phyloP scores from a whole-genome alignment of 2,329 filamentous ascomycete species.

The Drechslerella stenobrocha region DNA sequence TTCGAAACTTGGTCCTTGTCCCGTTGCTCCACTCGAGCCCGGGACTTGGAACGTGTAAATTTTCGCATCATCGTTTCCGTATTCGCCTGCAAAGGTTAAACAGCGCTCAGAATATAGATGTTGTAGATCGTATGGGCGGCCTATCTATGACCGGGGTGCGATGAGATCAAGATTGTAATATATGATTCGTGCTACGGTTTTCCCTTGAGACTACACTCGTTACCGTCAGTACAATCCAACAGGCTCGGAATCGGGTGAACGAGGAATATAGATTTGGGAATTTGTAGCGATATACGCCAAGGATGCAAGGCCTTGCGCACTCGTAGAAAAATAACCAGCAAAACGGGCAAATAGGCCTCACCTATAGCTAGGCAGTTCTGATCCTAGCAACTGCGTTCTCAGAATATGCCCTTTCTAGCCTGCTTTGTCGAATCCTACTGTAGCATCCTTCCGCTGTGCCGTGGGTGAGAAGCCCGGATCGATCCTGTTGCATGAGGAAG shows the following conservation, averaged over 20 bases:
- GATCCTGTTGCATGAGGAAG: slow-evolving; percentile 33
- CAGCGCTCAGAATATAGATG: too few species aligned
- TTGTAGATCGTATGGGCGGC: too few species aligned
- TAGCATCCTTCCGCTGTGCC: slow-evolving; percentile 32
- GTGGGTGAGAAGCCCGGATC: slow-evolving; percentile 13
- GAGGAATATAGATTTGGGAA: background rate
- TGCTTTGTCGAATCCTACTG: slow-evolving; percentile 11
- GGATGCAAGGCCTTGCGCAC: background rate
- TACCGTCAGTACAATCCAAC: slow-evolving; percentile 1
- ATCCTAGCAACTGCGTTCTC: slow-evolving; percentile 3
- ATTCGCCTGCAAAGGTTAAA: background rate
- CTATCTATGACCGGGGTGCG: too few species aligned
- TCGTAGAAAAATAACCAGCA: background rate
- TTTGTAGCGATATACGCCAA: slow-evolving; percentile 2
- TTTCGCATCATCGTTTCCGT: slow-evolving; percentile 23
- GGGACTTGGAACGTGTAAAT: slow-evolving; percentile 33
- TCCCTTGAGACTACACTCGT: too few species aligned
- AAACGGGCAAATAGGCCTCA: slow-evolving; percentile 14
- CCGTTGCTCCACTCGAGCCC: slow-evolving; percentile 8
- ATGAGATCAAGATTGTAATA: background rate
- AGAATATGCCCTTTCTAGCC: slow-evolving; percentile 4
- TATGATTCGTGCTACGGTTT: too few species aligned
- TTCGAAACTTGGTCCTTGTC: slow-evolving; percentile 25
- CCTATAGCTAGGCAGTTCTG: slow-evolving; percentile 10
- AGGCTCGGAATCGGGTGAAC: background rate